Conservation (phyloP, 306 rosid species). For the Medicago ruthenica region DNA sequence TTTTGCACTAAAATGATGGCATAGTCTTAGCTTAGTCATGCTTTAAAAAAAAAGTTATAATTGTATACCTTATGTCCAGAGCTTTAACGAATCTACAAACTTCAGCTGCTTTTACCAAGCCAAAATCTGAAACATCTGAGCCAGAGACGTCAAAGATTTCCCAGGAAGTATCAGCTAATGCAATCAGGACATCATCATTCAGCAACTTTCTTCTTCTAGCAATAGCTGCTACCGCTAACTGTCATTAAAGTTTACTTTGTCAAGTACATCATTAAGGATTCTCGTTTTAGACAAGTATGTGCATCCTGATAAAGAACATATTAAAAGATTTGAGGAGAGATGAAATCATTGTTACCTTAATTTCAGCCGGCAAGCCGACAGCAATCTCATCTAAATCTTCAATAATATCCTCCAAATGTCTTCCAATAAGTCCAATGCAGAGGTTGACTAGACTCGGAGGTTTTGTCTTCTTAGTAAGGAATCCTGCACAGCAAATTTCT, state of each 20-base stretch:
- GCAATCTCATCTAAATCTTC: conserved; percentile 76
- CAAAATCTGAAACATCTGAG: conserved; percentile 85
- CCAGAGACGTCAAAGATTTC: conserved; percentile 80
- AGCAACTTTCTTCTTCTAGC: conserved; percentile 82
- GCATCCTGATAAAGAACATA: conserved; percentile 3
- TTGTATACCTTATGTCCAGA: conserved; percentile 77
- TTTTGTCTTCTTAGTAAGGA: conserved; percentile 50
- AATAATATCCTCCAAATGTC: conserved; percentile 81
- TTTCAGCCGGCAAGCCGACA: conserved; percentile 67
- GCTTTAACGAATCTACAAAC: conserved; percentile 70
- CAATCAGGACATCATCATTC: conserved; percentile 69
- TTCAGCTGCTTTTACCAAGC: conserved; percentile 69
- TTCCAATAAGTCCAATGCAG: conserved; percentile 83
- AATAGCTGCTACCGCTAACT: conserved; percentile 76
- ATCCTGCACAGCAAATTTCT: conserved; percentile 51
- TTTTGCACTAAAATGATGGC: conserved; percentile 21
- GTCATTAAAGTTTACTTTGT: conserved; percentile 40
- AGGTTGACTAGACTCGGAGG: conserved; percentile 74
- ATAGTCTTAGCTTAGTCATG: conserved; percentile 6
- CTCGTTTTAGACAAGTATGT: conserved; percentile 2
- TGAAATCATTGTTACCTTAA: conserved; percentile 62
- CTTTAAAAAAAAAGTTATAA: not conserved
- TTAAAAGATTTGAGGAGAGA: conserved; percentile 3
- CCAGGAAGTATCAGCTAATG: conserved; percentile 84
- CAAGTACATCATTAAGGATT: conserved; percentile 13